phyloP scores from a whole-genome alignment of 2,329 filamentous ascomycete genomes.

The Ilyonectria sp. region DNA sequence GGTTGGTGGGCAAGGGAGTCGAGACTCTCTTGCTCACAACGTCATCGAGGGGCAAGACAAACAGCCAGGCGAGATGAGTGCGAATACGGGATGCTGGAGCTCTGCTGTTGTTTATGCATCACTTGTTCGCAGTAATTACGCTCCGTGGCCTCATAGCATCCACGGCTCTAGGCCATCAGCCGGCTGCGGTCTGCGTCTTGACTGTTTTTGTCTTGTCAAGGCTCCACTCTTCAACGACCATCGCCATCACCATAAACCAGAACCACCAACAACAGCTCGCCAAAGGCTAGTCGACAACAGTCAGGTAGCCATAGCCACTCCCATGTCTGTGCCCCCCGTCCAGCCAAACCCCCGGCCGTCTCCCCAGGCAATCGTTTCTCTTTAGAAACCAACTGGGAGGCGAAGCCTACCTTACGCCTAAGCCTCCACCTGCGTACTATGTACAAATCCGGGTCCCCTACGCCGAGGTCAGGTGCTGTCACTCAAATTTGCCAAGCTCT shows the following conservation, averaged over 20 bases:
- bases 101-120: conserved; percentile 26
- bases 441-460: conserved; percentile 8
- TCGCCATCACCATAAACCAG: conserved; percentile 22
- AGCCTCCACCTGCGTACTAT: background rate
- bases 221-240: conserved; percentile 29
- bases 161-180: conserved; percentile 7
- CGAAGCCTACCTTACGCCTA: background rate
- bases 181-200: conserved; percentile 22
- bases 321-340: conserved; percentile 7
- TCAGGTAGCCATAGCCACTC: conserved; percentile 1
- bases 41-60: conserved; percentile 46
- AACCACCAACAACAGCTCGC: conserved; percentile 8
- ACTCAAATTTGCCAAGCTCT: conserved; percentile 32
- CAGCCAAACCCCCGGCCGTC: background rate
- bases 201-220: conserved; percentile 25
- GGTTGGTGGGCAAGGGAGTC: conserved; percentile 15
- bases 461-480: conserved; percentile 27
- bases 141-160: background rate
- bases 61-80: conserved; percentile 1
- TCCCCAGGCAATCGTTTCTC: conserved; percentile 25
- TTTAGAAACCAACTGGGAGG: conserved; percentile 6
- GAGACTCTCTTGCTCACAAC: conserved; percentile 27
- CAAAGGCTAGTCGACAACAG: conserved; percentile 6
- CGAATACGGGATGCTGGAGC: background rate
- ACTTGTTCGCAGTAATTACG: conserved; percentile 24